Conservation (phyloP, 106 monocot genomes). For the Allium cepa region DNA sequence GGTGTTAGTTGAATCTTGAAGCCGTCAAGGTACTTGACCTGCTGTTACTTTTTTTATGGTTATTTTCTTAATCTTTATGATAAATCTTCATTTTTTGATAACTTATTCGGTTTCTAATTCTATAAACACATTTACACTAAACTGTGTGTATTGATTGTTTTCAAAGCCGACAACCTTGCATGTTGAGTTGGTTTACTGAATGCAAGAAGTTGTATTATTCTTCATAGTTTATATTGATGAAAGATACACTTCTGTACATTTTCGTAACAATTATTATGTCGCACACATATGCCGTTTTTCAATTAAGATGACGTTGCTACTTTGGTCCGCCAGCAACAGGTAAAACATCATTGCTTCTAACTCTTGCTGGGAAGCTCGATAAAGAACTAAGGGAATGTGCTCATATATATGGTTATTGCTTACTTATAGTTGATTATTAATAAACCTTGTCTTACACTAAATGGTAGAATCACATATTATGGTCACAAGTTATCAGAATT, state of each 20-base stretch:
- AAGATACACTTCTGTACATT: background rate
- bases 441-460: no score
- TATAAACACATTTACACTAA: no score
- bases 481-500: constrained; percentile 78
- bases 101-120: background rate
- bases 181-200: no score
- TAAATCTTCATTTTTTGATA: background rate
- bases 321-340: constrained; percentile 90
- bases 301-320: constrained; percentile 85
- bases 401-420: no score
- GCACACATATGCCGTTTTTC: no score
- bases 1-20: constrained; percentile 61
- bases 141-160: background rate
- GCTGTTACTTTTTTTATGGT: background rate
- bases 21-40: constrained; percentile 55
- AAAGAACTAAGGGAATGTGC: constrained; percentile 25
- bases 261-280: no score
- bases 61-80: background rate
- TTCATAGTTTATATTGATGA: no score
- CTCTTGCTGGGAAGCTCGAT: constrained; percentile 80
- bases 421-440: background rate
- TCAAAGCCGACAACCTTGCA: no score
- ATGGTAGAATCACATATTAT: constrained; percentile 73
- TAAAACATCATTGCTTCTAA: constrained; percentile 66
- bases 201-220: no score